Evolutionary conservation across 2,329 filamentous ascomycete genomes (phyloP).

Genomic region (Chrysoporthe cubensis): DNA sequence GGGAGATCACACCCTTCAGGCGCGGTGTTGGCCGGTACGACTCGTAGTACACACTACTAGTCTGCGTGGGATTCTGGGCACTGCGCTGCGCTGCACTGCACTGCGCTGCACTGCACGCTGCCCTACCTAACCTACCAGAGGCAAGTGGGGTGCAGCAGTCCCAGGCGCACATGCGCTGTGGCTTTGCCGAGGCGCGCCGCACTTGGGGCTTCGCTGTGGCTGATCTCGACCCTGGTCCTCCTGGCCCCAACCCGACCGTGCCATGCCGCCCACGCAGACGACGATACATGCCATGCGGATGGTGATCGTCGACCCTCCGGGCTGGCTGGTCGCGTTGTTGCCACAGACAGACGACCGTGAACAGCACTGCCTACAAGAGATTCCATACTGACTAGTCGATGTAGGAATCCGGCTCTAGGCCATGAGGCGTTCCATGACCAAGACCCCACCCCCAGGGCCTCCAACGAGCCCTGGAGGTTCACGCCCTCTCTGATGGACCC

Average conservation of each 20-base stretch:
- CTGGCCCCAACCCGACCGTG: background rate
- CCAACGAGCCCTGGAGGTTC: constrained; percentile 83
- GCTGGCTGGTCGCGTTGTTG: background rate
- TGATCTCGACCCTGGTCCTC: background rate
- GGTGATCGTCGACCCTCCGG: background rate
- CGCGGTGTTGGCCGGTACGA: constrained; percentile 7
- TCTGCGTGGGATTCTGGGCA: background rate
- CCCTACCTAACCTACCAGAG: background rate
- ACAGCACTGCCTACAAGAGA: background rate
- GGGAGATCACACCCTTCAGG: background rate
- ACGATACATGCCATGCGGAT: background rate
- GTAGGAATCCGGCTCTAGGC: constrained; percentile 50
- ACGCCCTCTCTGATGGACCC: constrained; percentile 89
- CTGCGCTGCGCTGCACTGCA: background rate
- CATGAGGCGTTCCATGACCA: constrained; percentile 64
- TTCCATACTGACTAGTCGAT: constrained; percentile 9
- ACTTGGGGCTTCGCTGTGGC: constrained; percentile 1
- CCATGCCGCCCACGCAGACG: background rate
- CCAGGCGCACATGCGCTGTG: background rate
- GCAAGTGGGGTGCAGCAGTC: background rate
- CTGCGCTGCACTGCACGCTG: background rate
- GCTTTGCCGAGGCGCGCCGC: constrained; percentile 2
- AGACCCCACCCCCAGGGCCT: constrained; percentile 80
- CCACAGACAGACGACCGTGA: too few relatives aligned
- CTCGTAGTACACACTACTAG: background rate